phyloP scores from a whole-genome alignment of 2,329 filamentous ascomycete species.

The Colletotrichum musicola region DNA sequence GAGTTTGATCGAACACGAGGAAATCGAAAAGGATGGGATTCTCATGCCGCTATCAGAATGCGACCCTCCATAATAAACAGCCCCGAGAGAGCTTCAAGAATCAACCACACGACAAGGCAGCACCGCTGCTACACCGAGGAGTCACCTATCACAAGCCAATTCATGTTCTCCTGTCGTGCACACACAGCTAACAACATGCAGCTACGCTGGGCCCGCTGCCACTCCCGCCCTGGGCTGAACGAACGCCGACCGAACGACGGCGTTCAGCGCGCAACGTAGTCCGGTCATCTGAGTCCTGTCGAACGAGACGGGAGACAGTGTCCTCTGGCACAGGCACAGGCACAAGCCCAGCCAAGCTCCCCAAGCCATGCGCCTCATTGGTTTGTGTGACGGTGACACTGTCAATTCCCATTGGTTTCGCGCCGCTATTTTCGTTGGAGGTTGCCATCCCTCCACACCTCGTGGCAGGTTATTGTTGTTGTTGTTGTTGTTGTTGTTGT shows the following conservation, averaged over 20 bases:
- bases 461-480: no score
- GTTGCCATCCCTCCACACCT: not conserved
- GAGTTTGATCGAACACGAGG: not conserved
- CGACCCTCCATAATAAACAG: slow-evolving; percentile 6
- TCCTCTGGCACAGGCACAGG: no score
- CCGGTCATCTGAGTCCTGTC: no score
- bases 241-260: no score
- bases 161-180: not conserved
- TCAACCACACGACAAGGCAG: slow-evolving; percentile 2
- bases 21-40: not conserved
- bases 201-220: slow-evolving; percentile 3
- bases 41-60: not conserved
- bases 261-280: no score
- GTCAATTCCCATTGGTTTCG: no score
- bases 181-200: not conserved
- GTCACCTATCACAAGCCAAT: slow-evolving; percentile 28
- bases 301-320: no score
- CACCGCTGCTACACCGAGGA: not conserved
- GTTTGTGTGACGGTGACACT: no score
- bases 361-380: no score
- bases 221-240: not conserved
- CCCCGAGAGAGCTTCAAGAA: not conserved
- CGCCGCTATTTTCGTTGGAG: no score
- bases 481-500: not conserved
- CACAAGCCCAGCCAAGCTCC: no score